Base-by-base conservation (phyloP, 2,329 filamentous ascomycete species). In the Chaetomium olivaceum region DNA sequence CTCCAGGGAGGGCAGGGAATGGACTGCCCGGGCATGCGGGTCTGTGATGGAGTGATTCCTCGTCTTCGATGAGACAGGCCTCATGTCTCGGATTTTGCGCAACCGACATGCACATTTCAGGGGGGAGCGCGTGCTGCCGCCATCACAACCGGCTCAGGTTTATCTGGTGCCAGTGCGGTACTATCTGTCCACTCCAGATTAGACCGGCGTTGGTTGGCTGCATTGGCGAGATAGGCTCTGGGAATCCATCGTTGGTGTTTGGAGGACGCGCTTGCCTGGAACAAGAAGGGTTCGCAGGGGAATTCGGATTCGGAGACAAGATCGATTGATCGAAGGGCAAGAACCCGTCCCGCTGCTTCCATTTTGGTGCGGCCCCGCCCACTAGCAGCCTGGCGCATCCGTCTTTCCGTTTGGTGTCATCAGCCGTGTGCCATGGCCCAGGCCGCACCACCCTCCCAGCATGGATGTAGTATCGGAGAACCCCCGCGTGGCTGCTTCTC, bases 1-100 rank as follows among this genome's bases (percentile, higher is more conserved):
- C 67, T 67, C 67, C 67, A 69, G 48, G 61, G 36, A 67, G 48
- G 43, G n/a, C 60, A 67, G 54, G 58, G 58, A 64, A 55, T 67
- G 62, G 62, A 52, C 59, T 51, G 43, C 23, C 39, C 46, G 48
- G 19, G 21, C 19, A 58, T 67, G 59, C 46, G 57, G 50, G 57
- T 59, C 23, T 61, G 31, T 39, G 25, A 52, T 11, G 31, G 5
- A 27, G 21, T 52, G 21, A 31, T 58, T 63, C 31, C 29, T 57
- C 39, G n/a, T 56, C 52, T 61, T 59, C 56, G 58, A 58, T 62
- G 55, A 60, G 61, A 67, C 58, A 64, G 19, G n/a, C n/a, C 46
- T 43, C 14, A 43, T 27, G 62, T 59, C 56, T 58, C 25, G 46
- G 61, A 58, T 56, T 54, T 46, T 63, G 52, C 29, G 61, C 52